Evolutionary conservation across 148 eudicot species (phyloP), one percentile per base, ranked within the genome.

Genomic region (Silene latifolia): DNA sequence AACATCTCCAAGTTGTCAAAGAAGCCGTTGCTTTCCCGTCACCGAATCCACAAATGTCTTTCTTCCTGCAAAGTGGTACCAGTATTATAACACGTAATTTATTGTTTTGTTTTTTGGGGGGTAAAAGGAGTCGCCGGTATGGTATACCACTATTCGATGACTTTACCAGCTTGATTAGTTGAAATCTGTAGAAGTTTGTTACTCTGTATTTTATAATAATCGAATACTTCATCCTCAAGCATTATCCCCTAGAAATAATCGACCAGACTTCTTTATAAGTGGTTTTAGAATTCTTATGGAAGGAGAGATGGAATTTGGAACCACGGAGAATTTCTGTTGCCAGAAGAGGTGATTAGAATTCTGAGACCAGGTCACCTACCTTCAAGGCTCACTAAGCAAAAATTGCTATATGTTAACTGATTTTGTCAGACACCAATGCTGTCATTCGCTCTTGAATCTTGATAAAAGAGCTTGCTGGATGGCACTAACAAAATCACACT

Each of bases 11-110:
- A 27, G 32, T 67, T 20, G 47, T 84, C 63, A 84, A 76, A 84
- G 87, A 63, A 84, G 83, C 46, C 87, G 82, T 27, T 79, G 85
- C 80, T 79, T 84, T 42, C 84, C 85, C 7, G 82, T 81, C 63
- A 84, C 81, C 3, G 81, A 84, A 73, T 84, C 87, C 53, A 84
- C 74, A 66, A 63, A 64, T n/a, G 81, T 53, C 78, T 82, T 84
- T 74, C 67, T 76, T 70, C 87, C 85, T 84, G 81, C 72, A 77
- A 51, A 51, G 24, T 39, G 4, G 56, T 17, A 27, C 18, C 60
- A 47, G 15, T 17, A 47, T 32, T 32, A 32, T 32, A 32, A 32
- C 35, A 32, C 35, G 4, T 32, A 32, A 32, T 32, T 32, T 32
- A 27, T 27, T 27, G 29, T 27, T 27, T 27, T 27, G 29, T 27